A percentile compares a stretch with the other conserved stretches of the same genome.
Conservation (phyloP, 352 stramenopile species). For the Thraustochytrium sp. region DNA sequence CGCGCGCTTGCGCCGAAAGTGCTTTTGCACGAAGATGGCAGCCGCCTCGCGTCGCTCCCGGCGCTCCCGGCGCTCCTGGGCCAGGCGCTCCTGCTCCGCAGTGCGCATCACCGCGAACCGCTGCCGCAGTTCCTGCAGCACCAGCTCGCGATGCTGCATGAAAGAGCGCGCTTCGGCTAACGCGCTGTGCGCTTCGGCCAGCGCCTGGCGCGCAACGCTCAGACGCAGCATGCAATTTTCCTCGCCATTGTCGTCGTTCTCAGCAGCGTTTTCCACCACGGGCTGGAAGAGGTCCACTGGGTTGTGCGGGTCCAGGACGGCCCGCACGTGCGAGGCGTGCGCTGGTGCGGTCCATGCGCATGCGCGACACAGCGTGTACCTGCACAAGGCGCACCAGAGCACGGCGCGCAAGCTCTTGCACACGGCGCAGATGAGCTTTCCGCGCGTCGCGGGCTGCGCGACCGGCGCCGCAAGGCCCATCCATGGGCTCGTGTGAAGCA, state of each 20-base stretch:
- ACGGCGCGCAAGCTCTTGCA: neutral
- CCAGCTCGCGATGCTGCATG: neutral
- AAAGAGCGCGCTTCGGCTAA: neutral
- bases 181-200: neutral
- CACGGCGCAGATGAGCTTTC: neutral
- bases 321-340: neutral
- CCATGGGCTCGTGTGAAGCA: neutral
- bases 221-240: neutral
- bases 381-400: neutral
- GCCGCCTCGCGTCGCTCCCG: neutral
- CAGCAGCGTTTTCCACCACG: too few species aligned
- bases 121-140: neutral
- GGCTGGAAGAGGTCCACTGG: neutral
- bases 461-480: neutral
- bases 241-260: too few species aligned
- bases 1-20: neutral
- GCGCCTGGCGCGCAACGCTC: neutral
- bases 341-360: neutral
- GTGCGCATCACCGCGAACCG: neutral
- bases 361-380: neutral
- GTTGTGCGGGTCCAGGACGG: neutral
- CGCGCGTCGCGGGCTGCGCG: neutral
- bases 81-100: neutral
- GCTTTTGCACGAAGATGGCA: neutral
- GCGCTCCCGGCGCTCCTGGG: neutral